Evolutionary conservation across 176 grass and related monocot species (phyloP).

Genomic region (Oryza meridionalis): DNA sequence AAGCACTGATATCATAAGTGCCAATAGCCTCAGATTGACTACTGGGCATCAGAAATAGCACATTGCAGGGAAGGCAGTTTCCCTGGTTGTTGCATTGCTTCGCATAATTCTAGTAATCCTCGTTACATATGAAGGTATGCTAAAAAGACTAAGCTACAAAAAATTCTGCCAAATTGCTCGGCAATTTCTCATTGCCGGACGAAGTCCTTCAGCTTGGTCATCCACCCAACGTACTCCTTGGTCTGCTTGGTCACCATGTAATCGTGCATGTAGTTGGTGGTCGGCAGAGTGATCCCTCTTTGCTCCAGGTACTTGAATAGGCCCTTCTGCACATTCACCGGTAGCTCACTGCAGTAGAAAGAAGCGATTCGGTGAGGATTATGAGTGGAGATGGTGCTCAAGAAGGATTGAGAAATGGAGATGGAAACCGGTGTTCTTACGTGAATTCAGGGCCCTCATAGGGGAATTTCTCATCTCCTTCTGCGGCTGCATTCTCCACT

Average conservation of each 20-base stretch:
- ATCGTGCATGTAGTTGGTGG: slow-evolving; percentile 88
- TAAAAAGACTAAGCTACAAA: slow-evolving; percentile 42
- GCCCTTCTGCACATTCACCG: slow-evolving; percentile 90
- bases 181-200: slow-evolving; percentile 46
- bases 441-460: slow-evolving; percentile 94
- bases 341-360: slow-evolving; percentile 69
- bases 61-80: neutral
- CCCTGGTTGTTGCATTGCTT: neutral
- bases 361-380: neutral
- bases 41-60: too few species aligned
- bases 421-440: slow-evolving; percentile 25
- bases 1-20: too few species aligned
- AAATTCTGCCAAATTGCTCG: neutral
- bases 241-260: slow-evolving; percentile 95
- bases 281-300: slow-evolving; percentile 61
- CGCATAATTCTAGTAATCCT: neutral
- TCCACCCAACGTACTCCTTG: slow-evolving; percentile 82
- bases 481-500: slow-evolving; percentile 36
- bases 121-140: too few species aligned
- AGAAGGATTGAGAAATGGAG: neutral
- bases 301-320: slow-evolving; percentile 90
- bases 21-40: too few species aligned
- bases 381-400: neutral
- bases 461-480: slow-evolving; percentile 60
- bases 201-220: slow-evolving; percentile 86